These are phyloP conservation scores for Cnidoscolus chayamansa DNA, from an alignment of 441 rosid genomes.

Conservation along the genomic window DNA sequence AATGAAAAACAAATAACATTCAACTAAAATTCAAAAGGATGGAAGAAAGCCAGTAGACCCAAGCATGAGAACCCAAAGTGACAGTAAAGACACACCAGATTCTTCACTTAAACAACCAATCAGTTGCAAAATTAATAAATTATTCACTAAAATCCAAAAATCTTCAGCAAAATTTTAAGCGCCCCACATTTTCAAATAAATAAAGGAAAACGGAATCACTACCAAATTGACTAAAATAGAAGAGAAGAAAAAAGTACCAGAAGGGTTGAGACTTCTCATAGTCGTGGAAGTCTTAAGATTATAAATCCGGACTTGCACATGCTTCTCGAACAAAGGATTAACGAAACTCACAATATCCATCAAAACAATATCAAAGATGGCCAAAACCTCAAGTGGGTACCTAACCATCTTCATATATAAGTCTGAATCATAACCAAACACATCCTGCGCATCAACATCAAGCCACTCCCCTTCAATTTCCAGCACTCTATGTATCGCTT, in stretches of 20 bases:
- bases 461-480: slow-evolving; percentile 90
- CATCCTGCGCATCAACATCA: slow-evolving; percentile 82
- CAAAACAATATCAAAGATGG: slow-evolving; percentile 86
- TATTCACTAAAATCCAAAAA: not conserved
- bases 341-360: slow-evolving; percentile 80
- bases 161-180: not conserved
- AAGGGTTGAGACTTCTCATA: slow-evolving; percentile 91
- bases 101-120: not conserved
- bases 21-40: not conserved
- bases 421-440: slow-evolving; percentile 75
- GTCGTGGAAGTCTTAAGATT: slow-evolving; percentile 73
- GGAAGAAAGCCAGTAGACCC: not conserved
- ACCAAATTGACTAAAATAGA: not conserved
- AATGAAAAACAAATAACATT: not conserved
- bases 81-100: not conserved
- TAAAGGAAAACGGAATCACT: not conserved
- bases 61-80: not conserved
- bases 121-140: no score
- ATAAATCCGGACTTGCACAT: slow-evolving; percentile 75
- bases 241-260: slow-evolving; percentile 45
- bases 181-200: not conserved
- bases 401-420: slow-evolving; percentile 85
- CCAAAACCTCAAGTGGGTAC: slow-evolving; percentile 87
- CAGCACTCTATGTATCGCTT: slow-evolving; percentile 57
- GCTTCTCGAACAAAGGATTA: slow-evolving; percentile 79